These are phyloP conservation scores for Penicillium alfredii DNA, from an alignment of 495 filamentous ascomycete species.

Conservation along the genomic window DNA sequence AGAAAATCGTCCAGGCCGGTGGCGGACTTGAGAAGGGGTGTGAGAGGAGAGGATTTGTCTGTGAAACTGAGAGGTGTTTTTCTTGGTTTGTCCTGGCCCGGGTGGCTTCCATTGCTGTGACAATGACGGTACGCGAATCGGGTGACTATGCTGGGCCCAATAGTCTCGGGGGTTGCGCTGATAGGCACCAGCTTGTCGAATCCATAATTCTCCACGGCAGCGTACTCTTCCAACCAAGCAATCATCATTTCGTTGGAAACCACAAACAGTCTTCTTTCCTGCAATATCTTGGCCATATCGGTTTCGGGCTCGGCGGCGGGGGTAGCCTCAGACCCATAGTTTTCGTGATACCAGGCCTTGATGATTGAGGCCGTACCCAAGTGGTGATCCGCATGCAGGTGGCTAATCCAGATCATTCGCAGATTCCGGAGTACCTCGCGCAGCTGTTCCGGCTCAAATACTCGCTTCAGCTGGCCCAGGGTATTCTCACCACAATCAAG, in stretches of 20 bases:
- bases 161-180: conserved; percentile 15
- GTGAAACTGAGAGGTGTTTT: conserved; percentile 25
- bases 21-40: conserved; percentile 31
- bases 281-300: conserved; percentile 30
- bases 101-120: conserved; percentile 23
- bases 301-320: conserved; percentile 23
- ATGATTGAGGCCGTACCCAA: conserved; percentile 75
- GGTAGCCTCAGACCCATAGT: conserved; percentile 28
- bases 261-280: conserved; percentile 50
- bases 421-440: conserved; percentile 69
- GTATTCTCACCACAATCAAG: conserved; percentile 93
- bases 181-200: conserved; percentile 53
- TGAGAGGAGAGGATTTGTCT: conserved; percentile 20
- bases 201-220: conserved; percentile 69
- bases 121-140: conserved; percentile 27
- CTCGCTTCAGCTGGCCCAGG: conserved; percentile 78
- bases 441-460: conserved; percentile 57
- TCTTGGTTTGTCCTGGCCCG: conserved; percentile 13
- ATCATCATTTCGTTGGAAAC: conserved; percentile 61
- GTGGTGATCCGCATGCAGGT: conserved; percentile 95
- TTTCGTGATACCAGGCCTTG: conserved; percentile 63
- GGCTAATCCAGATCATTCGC: conserved; percentile 86
- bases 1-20: conserved; percentile 40
- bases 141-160: conserved; percentile 16
- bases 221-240: conserved; percentile 70